phyloP scores from a whole-genome alignment of 2,329 filamentous ascomycete genomes.

The Coccinonectria pachysandricola region DNA sequence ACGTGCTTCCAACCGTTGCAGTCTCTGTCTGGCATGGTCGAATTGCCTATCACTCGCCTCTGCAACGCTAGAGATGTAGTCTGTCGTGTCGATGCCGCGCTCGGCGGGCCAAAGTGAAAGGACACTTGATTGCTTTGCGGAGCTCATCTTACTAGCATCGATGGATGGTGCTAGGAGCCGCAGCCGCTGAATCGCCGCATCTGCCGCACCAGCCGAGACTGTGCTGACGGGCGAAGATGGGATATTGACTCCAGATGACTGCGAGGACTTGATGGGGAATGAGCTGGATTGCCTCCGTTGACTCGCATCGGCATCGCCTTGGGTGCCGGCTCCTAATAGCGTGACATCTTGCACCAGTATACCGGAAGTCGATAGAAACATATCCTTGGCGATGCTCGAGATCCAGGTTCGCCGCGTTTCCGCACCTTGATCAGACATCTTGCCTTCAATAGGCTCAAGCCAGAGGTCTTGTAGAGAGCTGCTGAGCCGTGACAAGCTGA shows the following conservation, averaged over 20 bases:
- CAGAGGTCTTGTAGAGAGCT: slow-evolving; percentile 22
- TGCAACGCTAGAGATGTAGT: slow-evolving; percentile 30
- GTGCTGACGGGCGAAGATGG: slow-evolving; percentile 12
- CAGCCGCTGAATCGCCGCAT: slow-evolving; percentile 25
- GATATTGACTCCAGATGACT: slow-evolving; percentile 10
- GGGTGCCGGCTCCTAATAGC: slow-evolving; percentile 16
- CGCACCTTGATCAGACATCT: slow-evolving; percentile 16
- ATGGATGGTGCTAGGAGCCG: slow-evolving; percentile 24
- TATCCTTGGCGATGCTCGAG: slow-evolving; percentile 23
- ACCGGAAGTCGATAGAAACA: slow-evolving; percentile 25
- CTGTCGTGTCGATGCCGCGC: slow-evolving; percentile 23
- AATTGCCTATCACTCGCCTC: slow-evolving; percentile 26
- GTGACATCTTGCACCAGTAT: slow-evolving; percentile 24
- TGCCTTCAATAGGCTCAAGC: slow-evolving; percentile 18
- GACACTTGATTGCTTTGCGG: slow-evolving; percentile 19
- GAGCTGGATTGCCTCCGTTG: slow-evolving; percentile 8
- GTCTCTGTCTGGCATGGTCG: slow-evolving; percentile 23
- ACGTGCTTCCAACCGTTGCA: slow-evolving; percentile 23
- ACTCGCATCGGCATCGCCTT: slow-evolving; percentile 3
- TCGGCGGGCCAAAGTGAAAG: slow-evolving; percentile 30
- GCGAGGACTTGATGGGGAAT: slow-evolving; percentile 16
- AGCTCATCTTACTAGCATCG: slow-evolving; percentile 14
- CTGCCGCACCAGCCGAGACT: slow-evolving; percentile 7
- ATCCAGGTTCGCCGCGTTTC: slow-evolving; percentile 18
- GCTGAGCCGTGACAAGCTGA: slow-evolving; percentile 19